A percentile compares a stretch with the other conserved stretches of the same genome.
phyloP scores from a whole-genome alignment of 2,329 filamentous ascomycete genomes.

The Aspergillus sergii region DNA sequence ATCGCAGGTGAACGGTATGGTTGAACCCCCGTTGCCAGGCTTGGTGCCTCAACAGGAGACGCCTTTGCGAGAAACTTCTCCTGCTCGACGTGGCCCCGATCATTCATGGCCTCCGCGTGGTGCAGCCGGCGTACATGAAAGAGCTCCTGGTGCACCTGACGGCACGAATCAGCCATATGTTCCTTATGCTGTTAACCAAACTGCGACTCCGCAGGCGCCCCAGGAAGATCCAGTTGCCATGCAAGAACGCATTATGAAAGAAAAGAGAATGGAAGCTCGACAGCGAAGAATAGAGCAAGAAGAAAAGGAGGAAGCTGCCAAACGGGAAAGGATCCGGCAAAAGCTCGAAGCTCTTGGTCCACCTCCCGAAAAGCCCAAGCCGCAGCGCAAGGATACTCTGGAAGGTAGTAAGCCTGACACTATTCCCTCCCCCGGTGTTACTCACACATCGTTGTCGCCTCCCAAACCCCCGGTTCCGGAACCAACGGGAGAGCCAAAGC shows the following conservation, averaged over 20 bases:
- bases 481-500: slow-evolving; percentile 59
- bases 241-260: slow-evolving; percentile 64
- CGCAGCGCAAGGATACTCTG: slow-evolving; percentile 29
- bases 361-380: slow-evolving; percentile 40
- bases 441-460: slow-evolving; percentile 51
- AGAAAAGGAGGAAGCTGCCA: slow-evolving; percentile 59
- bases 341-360: slow-evolving; percentile 59
- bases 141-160: slow-evolving; percentile 22
- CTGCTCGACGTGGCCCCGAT: slow-evolving; percentile 28
- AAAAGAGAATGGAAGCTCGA: slow-evolving; percentile 60
- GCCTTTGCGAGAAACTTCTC: slow-evolving; percentile 26
- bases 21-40: slow-evolving; percentile 37
- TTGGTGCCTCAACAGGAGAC: slow-evolving; percentile 26
- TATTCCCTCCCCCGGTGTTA: slow-evolving; percentile 23
- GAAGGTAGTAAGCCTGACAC: slow-evolving; percentile 30
- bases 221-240: slow-evolving; percentile 51
- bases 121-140: slow-evolving; percentile 31
- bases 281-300: slow-evolving; percentile 58
- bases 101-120: slow-evolving; percentile 35
- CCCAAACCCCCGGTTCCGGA: slow-evolving; percentile 62
- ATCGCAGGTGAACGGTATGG: slow-evolving; percentile 41
- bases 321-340: slow-evolving; percentile 59
- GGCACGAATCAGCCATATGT: slow-evolving; percentile 23
- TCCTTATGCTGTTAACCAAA: slow-evolving; percentile 21
- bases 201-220: slow-evolving; percentile 20